Base-by-base conservation (phyloP, 2,329 filamentous ascomycete species). In the Aspergillus alliaceus region DNA sequence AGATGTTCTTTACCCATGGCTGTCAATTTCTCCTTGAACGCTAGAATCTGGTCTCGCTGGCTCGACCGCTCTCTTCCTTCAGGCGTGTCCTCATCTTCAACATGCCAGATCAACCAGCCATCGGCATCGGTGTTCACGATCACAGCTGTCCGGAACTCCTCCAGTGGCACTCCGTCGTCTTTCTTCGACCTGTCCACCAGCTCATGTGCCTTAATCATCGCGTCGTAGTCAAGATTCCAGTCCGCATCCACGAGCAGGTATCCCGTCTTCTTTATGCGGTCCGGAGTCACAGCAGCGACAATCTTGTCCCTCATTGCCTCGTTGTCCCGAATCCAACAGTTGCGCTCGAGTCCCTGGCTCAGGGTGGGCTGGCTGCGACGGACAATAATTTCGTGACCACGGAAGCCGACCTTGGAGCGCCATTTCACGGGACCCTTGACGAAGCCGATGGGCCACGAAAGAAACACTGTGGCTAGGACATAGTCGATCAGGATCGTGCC, bases 221-320 rank as follows among this genome's bases (percentile, higher is more conserved):
- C 82, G 47, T 82, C 81, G 83, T 93, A 97, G 72, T 96, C 92
- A 59, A 97, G 79, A 72, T 96, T 90, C 88, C 91, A 98, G 60
- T 91, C 84, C 60, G 83, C 84, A 70, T 93, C 90, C 81, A 96
- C 90, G 64, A 95, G 87, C 61, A 96, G 76, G 70, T 96, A 96
- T 20, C 91, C 92, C 29, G 92, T 96, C 82, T 96, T 96, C 64
- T 83, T 79, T 66, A 93, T 79, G 52, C 87, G 80, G 66, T 85
- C 76, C 22, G 86, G 83, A 15, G 87, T 82, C 4, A 93, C 88
- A 2, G 91, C 93, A 2, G 85, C 82, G 60, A 86, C 74, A 46
- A 96, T 81, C 64, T 73, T 74, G n/a, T 77, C 75, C 59, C 83
- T 82, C 32, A 80, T 82, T 58, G 76, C 76, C 58, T 86, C 76